Evolutionary conservation across 148 eudicot species (phyloP).

Genomic region (Rhododendron ferrugineum): DNA sequence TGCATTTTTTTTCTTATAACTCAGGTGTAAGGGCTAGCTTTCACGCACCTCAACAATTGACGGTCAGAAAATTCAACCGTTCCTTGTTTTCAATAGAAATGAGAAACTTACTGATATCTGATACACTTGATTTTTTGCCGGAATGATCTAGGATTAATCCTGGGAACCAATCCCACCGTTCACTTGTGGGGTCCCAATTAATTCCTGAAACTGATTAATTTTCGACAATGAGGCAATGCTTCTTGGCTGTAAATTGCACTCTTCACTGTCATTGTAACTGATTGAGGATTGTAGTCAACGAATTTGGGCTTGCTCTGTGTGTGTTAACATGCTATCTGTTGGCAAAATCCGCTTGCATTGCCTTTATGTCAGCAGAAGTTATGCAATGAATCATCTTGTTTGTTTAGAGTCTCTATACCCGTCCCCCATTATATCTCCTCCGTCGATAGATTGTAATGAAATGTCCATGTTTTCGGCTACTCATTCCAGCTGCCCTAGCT

Average conservation of each 20-base stretch:
- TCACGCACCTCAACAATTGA: no score
- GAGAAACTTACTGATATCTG: no score
- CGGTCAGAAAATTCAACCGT: no score
- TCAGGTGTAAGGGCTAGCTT: no score
- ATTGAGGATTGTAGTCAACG: neutral
- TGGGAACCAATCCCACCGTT: neutral
- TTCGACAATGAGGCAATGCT: neutral
- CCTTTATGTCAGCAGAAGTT: constrained; percentile 1
- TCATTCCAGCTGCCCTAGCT: neutral
- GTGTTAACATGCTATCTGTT: constrained; percentile 3
- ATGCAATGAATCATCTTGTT: neutral
- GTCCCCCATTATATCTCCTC: neutral
- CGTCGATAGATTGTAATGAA: neutral
- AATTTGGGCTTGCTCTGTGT: neutral
- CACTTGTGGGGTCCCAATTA: neutral
- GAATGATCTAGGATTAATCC: no score
- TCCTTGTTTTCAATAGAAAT: no score
- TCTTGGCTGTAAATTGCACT: neutral
- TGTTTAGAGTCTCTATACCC: neutral
- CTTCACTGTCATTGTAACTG: neutral
- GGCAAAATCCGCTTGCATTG: neutral
- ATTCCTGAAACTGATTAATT: neutral
- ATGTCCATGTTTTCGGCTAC: neutral
- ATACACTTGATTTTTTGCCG: neutral
- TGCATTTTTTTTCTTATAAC: no score